Base-by-base conservation (phyloP, 192 early-diverging fungal species). In the Mortierella antarctica region DNA sequence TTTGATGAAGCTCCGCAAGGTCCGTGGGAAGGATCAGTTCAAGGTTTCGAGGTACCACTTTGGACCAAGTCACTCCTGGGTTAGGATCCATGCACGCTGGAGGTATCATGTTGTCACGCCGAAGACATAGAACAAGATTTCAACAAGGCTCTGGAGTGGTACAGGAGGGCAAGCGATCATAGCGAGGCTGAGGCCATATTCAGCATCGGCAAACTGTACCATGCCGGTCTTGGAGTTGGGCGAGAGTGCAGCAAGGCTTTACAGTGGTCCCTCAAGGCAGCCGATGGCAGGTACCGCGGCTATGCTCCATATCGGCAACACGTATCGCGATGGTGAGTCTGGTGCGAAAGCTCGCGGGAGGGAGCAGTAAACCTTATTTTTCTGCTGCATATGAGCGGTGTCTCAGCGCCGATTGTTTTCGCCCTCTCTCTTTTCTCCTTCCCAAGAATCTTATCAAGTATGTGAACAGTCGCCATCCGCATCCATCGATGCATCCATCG, bases 401-500 rank as follows among this genome's bases (percentile, higher is more conserved):
- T 31, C 31, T 31, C 31, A 31, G 31, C 31, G 31, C 31, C 31
- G 31, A 31, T 31, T 31, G 31, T 31, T 59, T 59, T 15, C 23
- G 11, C 48, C 51, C 46, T 49, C 23, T 47, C 46, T 64, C 62
- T 64, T 47, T 48, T 64, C 51, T 49, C 48, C 48, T 64, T 62
- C 45, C 31, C 57, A 59, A 59, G 21, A 31, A 64, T 51, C 51
- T 31, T 48, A 48, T 64, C 62, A 64, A 39, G 62, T 64, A 64
- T 64, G 62, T 64, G 21, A 21, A 17, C 50, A 0, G 40, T 23
- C 58, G 48, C 47, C 57, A 70, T 58, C 57, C 50, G 70, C 79
- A 81, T 83, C 68, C 74, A 79, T 80, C 63, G 39, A 84, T 76
- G 56, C 64, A 66, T 62, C 31, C 44, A 57, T 67, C 54, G 23